These are phyloP conservation scores for Phytophthora tubulina DNA, from an alignment of 352 stramenopile genomes.

Conservation along the genomic window DNA sequence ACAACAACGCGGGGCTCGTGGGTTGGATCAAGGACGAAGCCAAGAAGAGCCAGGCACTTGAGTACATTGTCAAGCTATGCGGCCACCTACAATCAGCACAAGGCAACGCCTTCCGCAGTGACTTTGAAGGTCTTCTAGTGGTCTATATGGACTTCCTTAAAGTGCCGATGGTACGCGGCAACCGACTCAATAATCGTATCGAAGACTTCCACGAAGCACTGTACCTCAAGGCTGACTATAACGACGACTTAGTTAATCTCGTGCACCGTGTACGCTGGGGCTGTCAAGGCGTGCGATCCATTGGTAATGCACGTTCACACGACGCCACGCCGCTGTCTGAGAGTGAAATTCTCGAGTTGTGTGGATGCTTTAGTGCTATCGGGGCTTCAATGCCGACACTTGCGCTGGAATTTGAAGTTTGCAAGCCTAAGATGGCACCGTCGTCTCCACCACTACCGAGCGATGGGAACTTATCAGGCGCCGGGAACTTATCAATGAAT, in stretches of 20 bases:
- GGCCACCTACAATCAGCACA: conserved; percentile 27
- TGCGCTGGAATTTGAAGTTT: conserved; percentile 37
- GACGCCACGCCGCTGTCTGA: conserved; percentile 36
- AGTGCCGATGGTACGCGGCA: conserved; percentile 32
- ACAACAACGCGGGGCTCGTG: conserved; percentile 33
- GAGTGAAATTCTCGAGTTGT: conserved; percentile 42
- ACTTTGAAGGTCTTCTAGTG: conserved; percentile 40
- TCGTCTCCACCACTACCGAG: conserved; percentile 9
- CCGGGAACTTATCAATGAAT: conserved; percentile 23
- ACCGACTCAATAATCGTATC: conserved; percentile 41
- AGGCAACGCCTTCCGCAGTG: conserved; percentile 39
- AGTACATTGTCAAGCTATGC: conserved; percentile 25
- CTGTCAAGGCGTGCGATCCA: conserved; percentile 38
- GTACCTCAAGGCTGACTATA: conserved; percentile 27
- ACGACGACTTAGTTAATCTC: conserved; percentile 41
- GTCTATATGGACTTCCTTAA: conserved; percentile 44
- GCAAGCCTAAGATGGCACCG: conserved; percentile 13
- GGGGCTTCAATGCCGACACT: conserved; percentile 40
- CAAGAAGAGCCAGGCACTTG: conserved; percentile 24
- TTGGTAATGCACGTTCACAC: conserved; percentile 39
- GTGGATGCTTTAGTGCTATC: conserved; percentile 45
- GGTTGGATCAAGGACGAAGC: conserved; percentile 32
- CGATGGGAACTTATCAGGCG: conserved; percentile 9
- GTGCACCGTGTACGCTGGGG: conserved; percentile 44
- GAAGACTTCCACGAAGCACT: conserved; percentile 45